phyloP scores from a whole-genome alignment of 257 asterid genomes.

The Fraxinus cuspidata region DNA sequence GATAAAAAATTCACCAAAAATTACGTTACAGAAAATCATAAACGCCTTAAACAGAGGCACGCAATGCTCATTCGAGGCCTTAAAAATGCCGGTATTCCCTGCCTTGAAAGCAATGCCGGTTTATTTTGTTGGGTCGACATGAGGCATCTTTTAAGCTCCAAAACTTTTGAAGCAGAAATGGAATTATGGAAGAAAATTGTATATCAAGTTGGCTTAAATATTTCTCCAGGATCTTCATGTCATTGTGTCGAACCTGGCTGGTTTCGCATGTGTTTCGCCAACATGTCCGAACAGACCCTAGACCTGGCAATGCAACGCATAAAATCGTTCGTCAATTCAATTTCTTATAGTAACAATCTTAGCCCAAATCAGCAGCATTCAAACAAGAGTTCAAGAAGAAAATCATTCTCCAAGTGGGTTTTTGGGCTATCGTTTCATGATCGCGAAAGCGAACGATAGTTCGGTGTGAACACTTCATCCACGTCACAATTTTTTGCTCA shows the following conservation, averaged over 20 bases:
- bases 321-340: slow-evolving; percentile 28
- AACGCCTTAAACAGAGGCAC: slow-evolving; percentile 45
- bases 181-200: slow-evolving; percentile 64
- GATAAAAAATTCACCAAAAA: slow-evolving; percentile 43
- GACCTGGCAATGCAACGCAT: slow-evolving; percentile 49
- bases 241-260: slow-evolving; percentile 70
- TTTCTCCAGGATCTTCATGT: slow-evolving; percentile 73
- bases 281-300: slow-evolving; percentile 57
- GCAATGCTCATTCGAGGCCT: slow-evolving; percentile 44
- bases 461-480: slow-evolving; percentile 18
- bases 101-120: slow-evolving; percentile 61
- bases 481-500: slow-evolving; percentile 21
- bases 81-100: slow-evolving; percentile 32
- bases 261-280: slow-evolving; percentile 69
- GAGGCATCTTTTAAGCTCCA: slow-evolving; percentile 42
- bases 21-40: slow-evolving; percentile 44
- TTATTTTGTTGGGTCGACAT: slow-evolving; percentile 66
- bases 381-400: slow-evolving; percentile 41
- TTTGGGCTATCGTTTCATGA: slow-evolving; percentile 55
- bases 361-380: slow-evolving; percentile 13
- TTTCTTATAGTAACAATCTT: neutral
- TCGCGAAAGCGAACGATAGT: slow-evolving; percentile 60
- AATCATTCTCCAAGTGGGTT: slow-evolving; percentile 55
- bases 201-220: slow-evolving; percentile 50
- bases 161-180: slow-evolving; percentile 53